Evolutionary conservation across 2,329 filamentous ascomycete genomes (phyloP).

Genomic region (Penicillium brevicompactum): DNA sequence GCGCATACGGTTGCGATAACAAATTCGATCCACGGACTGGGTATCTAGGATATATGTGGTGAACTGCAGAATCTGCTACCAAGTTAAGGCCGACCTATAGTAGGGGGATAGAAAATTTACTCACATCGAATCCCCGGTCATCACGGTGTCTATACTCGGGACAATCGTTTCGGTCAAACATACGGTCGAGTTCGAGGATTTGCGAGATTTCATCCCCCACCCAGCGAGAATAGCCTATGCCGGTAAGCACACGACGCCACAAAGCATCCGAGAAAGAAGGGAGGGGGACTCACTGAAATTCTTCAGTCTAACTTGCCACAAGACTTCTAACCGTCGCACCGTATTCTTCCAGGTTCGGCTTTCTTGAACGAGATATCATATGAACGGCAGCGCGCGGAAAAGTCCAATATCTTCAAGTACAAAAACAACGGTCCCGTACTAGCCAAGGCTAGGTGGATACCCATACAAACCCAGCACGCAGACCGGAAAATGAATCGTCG

Average conservation of each 20-base stretch:
- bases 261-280: not conserved
- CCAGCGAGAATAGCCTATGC: not conserved
- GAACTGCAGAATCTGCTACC: not conserved
- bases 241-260: not conserved
- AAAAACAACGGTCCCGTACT: not conserved
- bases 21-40: not conserved
- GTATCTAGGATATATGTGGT: not conserved
- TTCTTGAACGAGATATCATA: not conserved
- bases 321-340: not conserved
- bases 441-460: not conserved
- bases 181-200: not conserved
- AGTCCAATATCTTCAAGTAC: not conserved
- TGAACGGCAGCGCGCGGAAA: not conserved
- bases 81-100: not conserved
- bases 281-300: not conserved
- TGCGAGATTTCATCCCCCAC: not conserved
- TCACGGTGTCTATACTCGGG: not conserved
- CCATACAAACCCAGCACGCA: not conserved
- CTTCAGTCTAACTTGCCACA: not conserved
- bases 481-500: not conserved
- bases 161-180: not conserved
- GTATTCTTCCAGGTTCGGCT: not conserved
- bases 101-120: not conserved
- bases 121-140: not conserved
- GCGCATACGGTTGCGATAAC: not conserved